Conservation (phyloP, 495 filamentous ascomycete genomes). For the Aspergillus wentii region DNA sequence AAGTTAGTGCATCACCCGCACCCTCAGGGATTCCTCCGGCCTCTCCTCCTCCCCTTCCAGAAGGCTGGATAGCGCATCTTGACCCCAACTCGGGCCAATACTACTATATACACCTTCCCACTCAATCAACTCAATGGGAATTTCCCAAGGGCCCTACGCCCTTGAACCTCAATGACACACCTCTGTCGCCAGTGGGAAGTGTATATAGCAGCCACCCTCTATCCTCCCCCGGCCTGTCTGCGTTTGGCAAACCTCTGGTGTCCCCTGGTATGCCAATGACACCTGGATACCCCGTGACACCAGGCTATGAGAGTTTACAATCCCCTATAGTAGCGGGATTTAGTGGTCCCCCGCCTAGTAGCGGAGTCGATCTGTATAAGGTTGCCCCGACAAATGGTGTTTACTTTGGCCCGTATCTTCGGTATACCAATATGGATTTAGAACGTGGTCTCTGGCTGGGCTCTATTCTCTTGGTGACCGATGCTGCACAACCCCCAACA, state of each 20-base stretch:
- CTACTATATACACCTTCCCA: slow-evolving; percentile 96
- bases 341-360: slow-evolving; percentile 75
- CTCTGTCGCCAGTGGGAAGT: slow-evolving; percentile 73
- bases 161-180: slow-evolving; percentile 68
- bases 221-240: slow-evolving; percentile 63
- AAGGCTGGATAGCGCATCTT: slow-evolving; percentile 97
- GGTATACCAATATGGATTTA: slow-evolving; percentile 96
- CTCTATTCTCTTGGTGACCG: slow-evolving; percentile 78
- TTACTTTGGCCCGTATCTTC: slow-evolving; percentile 93
- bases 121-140: slow-evolving; percentile 97
- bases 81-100: slow-evolving; percentile 95
- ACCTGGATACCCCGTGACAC: slow-evolving; percentile 54
- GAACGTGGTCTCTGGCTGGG: slow-evolving; percentile 89
- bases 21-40: slow-evolving; percentile 60
- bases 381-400: slow-evolving; percentile 93
- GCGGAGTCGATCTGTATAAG: slow-evolving; percentile 90
- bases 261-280: slow-evolving; percentile 74
- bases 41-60: slow-evolving; percentile 86
- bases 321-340: slow-evolving; percentile 71
- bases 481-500: slow-evolving; percentile 88
- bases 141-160: slow-evolving; percentile 91
- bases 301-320: slow-evolving; percentile 70
- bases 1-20: slow-evolving; percentile 36
- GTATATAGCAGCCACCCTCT: slow-evolving; percentile 73
- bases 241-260: slow-evolving; percentile 67